Evolutionary conservation across 345 rosid species (phyloP), one percentile per base, ranked within the genome.

Genomic region (Eucalyptus tenuipes): DNA sequence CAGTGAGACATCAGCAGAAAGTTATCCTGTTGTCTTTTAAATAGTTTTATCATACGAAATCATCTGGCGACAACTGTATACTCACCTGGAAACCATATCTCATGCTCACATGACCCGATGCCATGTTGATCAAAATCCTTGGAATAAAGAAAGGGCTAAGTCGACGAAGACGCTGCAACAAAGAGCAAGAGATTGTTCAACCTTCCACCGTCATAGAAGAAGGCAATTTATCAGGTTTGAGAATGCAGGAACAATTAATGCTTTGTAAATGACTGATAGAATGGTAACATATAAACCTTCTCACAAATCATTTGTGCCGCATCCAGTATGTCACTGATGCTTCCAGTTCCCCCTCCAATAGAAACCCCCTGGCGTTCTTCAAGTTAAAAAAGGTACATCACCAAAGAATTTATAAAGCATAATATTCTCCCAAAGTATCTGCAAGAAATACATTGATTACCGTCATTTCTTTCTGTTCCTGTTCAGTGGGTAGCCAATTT

Each of bases 101-200:
- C 94, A 97, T 98, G 95, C 99, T 97, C 90, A 97, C 97, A 52
- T 97, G 99, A 91, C 99, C 99, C 57, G 99, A 95, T 44, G 99
- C 96, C 99, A 96, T 97, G 95, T 95, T 97, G 88, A 98, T 96
- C 88, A 98, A 92, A 93, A 98, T 98, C 61, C 99, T 90, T 44
- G 99, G 99, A 85, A 97, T 95, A 94, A 98, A 98, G 91, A 94
- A 98, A 10, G 99, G 99, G 92, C 99, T 97, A 85, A 97, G 95
- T 91, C 98, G 94, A 59, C 97, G 97, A 91, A 95, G 93, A 79
- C 93, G 93, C 99, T 97, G 97, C 91, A 90, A 87, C 75, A 88
- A 90, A 50, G 91, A 91, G 91, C 47, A 71, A 75, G 85, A 91
- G 42, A 81, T 61, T 5, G 52, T 86, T 49, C 87, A 48, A 81